A percentile compares a stretch with the other conserved stretches of the same genome.
phyloP scores from a whole-genome alignment of 805 yeast species.

The Metschnikowia orientalis region DNA sequence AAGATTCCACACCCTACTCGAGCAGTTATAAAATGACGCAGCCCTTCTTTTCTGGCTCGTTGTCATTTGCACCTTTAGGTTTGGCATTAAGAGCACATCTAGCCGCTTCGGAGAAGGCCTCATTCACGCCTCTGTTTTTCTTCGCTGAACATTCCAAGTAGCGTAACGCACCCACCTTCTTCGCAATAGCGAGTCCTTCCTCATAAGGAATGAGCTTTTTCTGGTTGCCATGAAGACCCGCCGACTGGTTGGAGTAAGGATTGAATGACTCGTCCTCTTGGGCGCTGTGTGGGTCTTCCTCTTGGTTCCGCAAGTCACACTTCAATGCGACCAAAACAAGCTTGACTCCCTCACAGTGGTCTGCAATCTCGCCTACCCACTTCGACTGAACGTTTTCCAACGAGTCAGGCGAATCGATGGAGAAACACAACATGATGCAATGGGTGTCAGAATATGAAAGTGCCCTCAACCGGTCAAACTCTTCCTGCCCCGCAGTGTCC shows the following conservation, averaged over 20 bases:
- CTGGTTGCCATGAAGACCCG: constrained; percentile 35
- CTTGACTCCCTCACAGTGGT: constrained; percentile 95
- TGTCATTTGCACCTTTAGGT: constrained; percentile 66
- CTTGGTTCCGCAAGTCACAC: constrained; percentile 81
- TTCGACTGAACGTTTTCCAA: constrained; percentile 90
- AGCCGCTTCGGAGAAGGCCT: constrained; percentile 98
- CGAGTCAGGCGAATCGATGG: constrained; percentile 92
- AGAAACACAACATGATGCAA: constrained; percentile 93
- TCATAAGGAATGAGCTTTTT: constrained; percentile 75
- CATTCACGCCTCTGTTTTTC: constrained; percentile 96
- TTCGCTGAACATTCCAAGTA: constrained; percentile 97
- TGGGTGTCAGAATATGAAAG: constrained; percentile 93
- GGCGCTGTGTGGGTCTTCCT: constrained; percentile 30
- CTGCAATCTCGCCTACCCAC: constrained; percentile 97
- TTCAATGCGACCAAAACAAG: constrained; percentile 89
- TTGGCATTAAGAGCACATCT: constrained; percentile 90
- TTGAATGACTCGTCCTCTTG: constrained; percentile 28
- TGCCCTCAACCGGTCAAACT: constrained; percentile 90
- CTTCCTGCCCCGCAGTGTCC: constrained; percentile 99
- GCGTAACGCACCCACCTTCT: constrained; percentile 87
- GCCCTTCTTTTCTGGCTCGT: constrained; percentile 38
- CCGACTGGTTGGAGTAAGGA: constrained; percentile 27
- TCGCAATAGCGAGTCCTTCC: constrained; percentile 91
- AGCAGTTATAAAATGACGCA: constrained; percentile 39
- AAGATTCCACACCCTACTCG: too few relatives aligned